Evolutionary conservation across 768 basidiomycete species (phyloP).

Genomic region (Auriscalpium microsporum): DNA sequence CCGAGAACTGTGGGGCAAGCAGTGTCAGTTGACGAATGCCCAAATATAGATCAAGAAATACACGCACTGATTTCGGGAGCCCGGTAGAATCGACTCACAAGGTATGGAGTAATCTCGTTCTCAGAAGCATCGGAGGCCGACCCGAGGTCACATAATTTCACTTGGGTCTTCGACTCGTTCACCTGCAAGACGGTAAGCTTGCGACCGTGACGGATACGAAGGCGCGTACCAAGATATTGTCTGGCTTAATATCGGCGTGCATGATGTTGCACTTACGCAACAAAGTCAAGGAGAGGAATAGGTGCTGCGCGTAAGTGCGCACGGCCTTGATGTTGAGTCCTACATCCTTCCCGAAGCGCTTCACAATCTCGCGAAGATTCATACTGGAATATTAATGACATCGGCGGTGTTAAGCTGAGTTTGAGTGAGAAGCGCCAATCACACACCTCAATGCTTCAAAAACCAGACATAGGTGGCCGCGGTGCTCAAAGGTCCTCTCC

Average conservation of each 20-base stretch:
- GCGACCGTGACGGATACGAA: not conserved
- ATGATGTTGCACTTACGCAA: slow-evolving; percentile 88
- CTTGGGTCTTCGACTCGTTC: slow-evolving; percentile 84
- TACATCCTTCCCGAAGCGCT: slow-evolving; percentile 96
- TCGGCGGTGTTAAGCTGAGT: slow-evolving; percentile 1
- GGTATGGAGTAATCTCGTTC: slow-evolving; percentile 96
- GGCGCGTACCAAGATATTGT: slow-evolving; percentile 81
- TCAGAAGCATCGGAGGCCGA: slow-evolving; percentile 92
- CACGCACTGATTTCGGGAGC: slow-evolving; percentile 94
- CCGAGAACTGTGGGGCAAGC: slow-evolving; percentile 64
- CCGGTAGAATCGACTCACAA: slow-evolving; percentile 95
- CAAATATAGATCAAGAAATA: not conserved
- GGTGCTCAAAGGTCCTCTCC: slow-evolving; percentile 92
- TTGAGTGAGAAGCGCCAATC: not conserved
- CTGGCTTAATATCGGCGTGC: slow-evolving; percentile 98
- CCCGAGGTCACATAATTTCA: slow-evolving; percentile 96
- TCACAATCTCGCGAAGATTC: slow-evolving; percentile 97
- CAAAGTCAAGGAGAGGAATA: slow-evolving; percentile 80
- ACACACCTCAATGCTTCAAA: slow-evolving; percentile 87
- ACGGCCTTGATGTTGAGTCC: slow-evolving; percentile 94
- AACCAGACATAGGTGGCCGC: slow-evolving; percentile 92
- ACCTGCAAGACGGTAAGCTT: slow-evolving; percentile 46
- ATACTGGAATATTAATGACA: slow-evolving; percentile 54
- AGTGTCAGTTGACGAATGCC: slow-evolving; percentile 9
- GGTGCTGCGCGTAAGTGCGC: slow-evolving; percentile 96